Base-by-base conservation (phyloP, 169 alveolate species). In the Cryptosporidium sp. region DNA sequence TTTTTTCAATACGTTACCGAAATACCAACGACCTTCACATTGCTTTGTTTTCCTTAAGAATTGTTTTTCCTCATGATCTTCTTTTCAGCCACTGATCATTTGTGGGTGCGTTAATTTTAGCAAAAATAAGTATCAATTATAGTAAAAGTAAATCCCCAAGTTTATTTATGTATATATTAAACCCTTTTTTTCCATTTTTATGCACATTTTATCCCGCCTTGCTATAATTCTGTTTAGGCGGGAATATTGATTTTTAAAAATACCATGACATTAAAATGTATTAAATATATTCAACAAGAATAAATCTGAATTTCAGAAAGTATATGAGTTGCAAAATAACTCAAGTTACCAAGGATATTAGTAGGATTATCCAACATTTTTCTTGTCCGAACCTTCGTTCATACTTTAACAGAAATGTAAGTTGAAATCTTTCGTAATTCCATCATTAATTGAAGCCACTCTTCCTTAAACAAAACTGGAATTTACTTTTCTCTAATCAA, bases 361-460 rank as follows among this genome's bases (percentile, higher is more conserved):
- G 45, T 21, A 18, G 26, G 29, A 16, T 55, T 29, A 73, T 80
- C 8, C 75, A 62, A 31, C 50, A 69, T 14, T 80, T 80, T 39
- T 7, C 62, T 14, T 45, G 41, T 62, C 89, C 80, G 5, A 80
- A 80, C 59, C 41, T 80, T 26, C 62, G 89, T 12, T 61, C 62
- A 14, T 80, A n/a, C n/a, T 80, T 80, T 37, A 62, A 80, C 23
- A 80, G 67, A 59, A 80, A 80, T 31, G 89, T 80, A 80, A 80
- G 89, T 62, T 61, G 4, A 12, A 39, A 33, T 39, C 10, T 55
- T 14, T n/a, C 45, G 6, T 4, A 16, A 8, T 16, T 16, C 12
- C 4, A 50, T 4, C 10, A 35, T 55, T 5, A 21, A 52, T 26
- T 58, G 9, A 16, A 73, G 29, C 18, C 18, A 18, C 18, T 21